These are phyloP conservation scores for Akanthomyces lecanii DNA, from an alignment of 2,329 filamentous ascomycete genomes.

Conservation along the genomic window DNA sequence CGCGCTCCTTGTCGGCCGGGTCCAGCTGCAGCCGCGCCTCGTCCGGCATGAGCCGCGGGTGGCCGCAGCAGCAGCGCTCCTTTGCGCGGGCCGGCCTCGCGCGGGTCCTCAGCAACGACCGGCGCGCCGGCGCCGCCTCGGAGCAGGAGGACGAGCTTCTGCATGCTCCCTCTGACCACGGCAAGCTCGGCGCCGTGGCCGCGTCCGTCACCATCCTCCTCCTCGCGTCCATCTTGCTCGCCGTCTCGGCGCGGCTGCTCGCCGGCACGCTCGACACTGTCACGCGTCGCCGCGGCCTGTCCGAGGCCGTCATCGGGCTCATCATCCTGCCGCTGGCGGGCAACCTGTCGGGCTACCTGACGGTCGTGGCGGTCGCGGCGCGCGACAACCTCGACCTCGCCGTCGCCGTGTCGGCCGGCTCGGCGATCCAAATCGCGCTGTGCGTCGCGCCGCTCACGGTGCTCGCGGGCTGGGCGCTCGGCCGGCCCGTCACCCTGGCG, in stretches of 20 bases:
- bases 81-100: conserved; percentile 9
- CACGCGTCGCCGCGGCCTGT: conserved; percentile 44
- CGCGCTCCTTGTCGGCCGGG: conserved; percentile 25
- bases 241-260: conserved; percentile 58
- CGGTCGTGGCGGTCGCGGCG: conserved; percentile 50
- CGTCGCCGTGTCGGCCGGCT: conserved; percentile 53
- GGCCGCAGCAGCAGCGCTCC: neutral
- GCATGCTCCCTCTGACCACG: neutral
- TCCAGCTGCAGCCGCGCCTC: conserved; percentile 26
- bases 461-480: conserved; percentile 54
- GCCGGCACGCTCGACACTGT: conserved; percentile 56
- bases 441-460: conserved; percentile 59
- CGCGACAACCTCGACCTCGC: conserved; percentile 58
- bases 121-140: neutral
- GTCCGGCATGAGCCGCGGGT: conserved; percentile 11
- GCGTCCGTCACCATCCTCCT: conserved; percentile 47
- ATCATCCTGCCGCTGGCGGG: conserved; percentile 60
- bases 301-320: conserved; percentile 56
- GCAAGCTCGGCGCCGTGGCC: conserved; percentile 12
- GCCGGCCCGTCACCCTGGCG: conserved; percentile 58
- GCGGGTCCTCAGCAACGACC: conserved; percentile 12
- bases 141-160: no score
- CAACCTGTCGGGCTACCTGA: conserved; percentile 56
- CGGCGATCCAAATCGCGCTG: conserved; percentile 57
- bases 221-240: conserved; percentile 51